Conservation (phyloP, 345 rosid species). For the Ceriops decandra region DNA sequence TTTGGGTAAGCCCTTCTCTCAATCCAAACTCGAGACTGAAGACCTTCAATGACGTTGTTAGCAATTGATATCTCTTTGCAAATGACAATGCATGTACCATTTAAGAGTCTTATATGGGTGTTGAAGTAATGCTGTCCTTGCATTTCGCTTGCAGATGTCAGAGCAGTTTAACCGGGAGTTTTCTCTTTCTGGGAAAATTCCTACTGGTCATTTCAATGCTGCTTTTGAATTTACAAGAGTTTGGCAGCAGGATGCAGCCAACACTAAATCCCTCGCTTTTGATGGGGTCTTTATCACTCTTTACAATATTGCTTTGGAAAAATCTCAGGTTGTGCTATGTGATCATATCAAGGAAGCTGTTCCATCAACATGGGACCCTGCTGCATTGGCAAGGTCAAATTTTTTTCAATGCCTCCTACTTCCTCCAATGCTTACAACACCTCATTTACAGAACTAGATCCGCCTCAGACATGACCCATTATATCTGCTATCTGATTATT, state of each 20-base stretch:
- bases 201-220: constrained; percentile 29
- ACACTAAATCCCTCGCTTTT: constrained; percentile 26
- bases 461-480: no score
- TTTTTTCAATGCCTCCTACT: background rate
- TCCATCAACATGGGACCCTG: constrained; percentile 34
- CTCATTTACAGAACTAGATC: no score
- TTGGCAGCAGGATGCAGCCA: constrained; percentile 33
- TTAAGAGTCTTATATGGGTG: no score
- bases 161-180: constrained; percentile 35
- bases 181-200: constrained; percentile 31
- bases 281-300: constrained; percentile 28
- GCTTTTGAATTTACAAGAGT: constrained; percentile 26
- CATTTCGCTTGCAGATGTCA: constrained; percentile 24
- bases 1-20: no score
- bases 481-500: no score
- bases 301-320: constrained; percentile 25
- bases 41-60: no score
- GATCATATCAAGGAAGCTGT: constrained; percentile 29
- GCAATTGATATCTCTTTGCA: no score
- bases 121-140: background rate
- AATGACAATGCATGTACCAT: no score
- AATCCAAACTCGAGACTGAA: no score
- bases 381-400: constrained; percentile 26
- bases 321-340: constrained; percentile 19
- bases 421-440: no score